A percentile compares a stretch with the other conserved stretches of the same genome.
Conservation (phyloP, 2,329 filamentous ascomycete genomes). For the Colletotrichum eleusines region DNA sequence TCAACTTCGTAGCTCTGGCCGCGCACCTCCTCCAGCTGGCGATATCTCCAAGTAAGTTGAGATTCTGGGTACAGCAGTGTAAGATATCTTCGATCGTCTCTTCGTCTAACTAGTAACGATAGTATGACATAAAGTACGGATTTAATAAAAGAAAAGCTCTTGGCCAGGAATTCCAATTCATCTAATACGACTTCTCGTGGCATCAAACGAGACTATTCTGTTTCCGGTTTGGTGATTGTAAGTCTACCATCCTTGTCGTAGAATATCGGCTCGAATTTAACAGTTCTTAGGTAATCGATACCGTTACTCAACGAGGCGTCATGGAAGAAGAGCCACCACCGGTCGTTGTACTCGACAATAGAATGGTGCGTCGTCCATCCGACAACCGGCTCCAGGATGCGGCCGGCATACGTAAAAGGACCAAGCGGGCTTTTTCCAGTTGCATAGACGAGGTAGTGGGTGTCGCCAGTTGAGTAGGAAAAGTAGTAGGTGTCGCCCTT, state of each 20-base stretch:
- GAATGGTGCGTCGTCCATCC: slow-evolving; percentile 88
- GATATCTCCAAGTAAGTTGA: neutral
- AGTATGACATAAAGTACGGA: neutral
- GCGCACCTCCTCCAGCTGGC: neutral
- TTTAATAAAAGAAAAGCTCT: neutral
- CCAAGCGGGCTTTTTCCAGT: slow-evolving; percentile 73
- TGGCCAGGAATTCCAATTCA: neutral
- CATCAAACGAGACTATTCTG: neutral
- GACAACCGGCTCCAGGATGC: slow-evolving; percentile 80
- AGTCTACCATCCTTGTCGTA: slow-evolving; percentile 77
- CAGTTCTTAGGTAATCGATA: slow-evolving; percentile 77
- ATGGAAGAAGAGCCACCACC: slow-evolving; percentile 83
- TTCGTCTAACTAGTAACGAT: neutral
- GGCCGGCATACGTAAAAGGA: slow-evolving; percentile 78
- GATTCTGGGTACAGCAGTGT: too few species aligned
- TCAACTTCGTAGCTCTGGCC: neutral
- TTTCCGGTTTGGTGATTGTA: slow-evolving; percentile 44
- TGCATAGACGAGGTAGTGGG: slow-evolving; percentile 80
- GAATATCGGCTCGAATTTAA: slow-evolving; percentile 81
- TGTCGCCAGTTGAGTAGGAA: slow-evolving; percentile 82
- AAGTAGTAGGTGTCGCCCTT: slow-evolving; percentile 78
- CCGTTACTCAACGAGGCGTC: slow-evolving; percentile 77
- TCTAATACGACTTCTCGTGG: neutral
- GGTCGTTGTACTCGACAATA: slow-evolving; percentile 78
- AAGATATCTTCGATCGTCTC: neutral